These are phyloP conservation scores for Acidiella bohemica DNA, from an alignment of 495 filamentous ascomycete genomes.

Conservation along the genomic window DNA sequence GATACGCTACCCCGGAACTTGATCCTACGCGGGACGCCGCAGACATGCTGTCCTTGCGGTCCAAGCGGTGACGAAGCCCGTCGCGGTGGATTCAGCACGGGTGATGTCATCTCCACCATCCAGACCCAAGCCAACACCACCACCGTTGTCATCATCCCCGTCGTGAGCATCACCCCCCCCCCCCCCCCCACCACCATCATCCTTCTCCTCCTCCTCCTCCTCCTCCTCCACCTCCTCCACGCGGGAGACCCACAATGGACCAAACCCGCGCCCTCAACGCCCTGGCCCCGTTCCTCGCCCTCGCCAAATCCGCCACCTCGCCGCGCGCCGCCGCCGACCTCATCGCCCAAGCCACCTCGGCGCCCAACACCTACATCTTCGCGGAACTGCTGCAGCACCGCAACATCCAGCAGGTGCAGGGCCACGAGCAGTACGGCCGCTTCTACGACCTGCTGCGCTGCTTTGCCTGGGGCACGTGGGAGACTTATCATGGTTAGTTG, in stretches of 20 bases:
- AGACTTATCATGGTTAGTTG: constrained; percentile 49
- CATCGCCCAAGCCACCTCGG: constrained; percentile 73
- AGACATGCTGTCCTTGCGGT: too few species aligned
- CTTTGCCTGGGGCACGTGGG: constrained; percentile 86
- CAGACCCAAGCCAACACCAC: too few species aligned
- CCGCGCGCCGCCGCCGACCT: constrained; percentile 77
- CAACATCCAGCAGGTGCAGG: constrained; percentile 61
- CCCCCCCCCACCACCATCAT: too few species aligned
- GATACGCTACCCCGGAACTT: too few species aligned
- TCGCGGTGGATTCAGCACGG: too few species aligned
- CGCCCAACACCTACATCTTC: constrained; percentile 84
- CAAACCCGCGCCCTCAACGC: constrained; percentile 75
- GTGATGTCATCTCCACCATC: too few species aligned
- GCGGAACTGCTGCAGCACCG: constrained; percentile 76
- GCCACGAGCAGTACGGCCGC: constrained; percentile 36
- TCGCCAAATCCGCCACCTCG: constrained; percentile 72
- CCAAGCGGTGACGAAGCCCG: too few species aligned
- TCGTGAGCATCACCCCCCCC: too few species aligned
- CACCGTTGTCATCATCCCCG: too few species aligned
- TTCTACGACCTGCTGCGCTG: constrained; percentile 71
- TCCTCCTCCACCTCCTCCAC: too few species aligned
- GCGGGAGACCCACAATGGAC: constrained; percentile 53
- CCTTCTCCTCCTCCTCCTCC: too few species aligned
- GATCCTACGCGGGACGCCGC: too few species aligned
- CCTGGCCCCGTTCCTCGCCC: constrained; percentile 68